A percentile compares a stretch with the other conserved stretches of the same genome.
Conservation (phyloP, 805 yeast species). For the Candida peoriensis region DNA sequence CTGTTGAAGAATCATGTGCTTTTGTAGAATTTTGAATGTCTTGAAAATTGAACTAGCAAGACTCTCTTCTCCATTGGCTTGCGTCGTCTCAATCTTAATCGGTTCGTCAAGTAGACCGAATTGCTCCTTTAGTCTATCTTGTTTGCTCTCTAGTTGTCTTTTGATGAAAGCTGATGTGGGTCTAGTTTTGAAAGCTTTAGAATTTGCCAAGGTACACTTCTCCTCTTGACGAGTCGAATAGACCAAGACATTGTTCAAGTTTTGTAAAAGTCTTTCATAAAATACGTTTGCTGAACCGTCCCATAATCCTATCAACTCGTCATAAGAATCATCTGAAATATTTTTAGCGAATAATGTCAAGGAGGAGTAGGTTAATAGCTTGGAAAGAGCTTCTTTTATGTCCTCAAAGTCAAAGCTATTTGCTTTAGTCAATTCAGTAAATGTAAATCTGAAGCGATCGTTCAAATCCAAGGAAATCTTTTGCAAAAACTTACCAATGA, state of each 20-base stretch:
- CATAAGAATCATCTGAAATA: slow-evolving; percentile 43
- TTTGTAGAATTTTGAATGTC: slow-evolving; percentile 29
- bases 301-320: slow-evolving; percentile 37
- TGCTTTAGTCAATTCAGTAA: slow-evolving; percentile 25
- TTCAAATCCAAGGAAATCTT: slow-evolving; percentile 41
- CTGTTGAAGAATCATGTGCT: slow-evolving; percentile 33
- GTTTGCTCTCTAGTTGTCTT: slow-evolving; percentile 8
- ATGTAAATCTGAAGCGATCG: slow-evolving; percentile 34
- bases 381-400: slow-evolving; percentile 24
- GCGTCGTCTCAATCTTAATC: no score
- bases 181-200: slow-evolving; percentile 8
- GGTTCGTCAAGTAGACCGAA: slow-evolving; percentile 14
- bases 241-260: slow-evolving; percentile 25
- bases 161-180: slow-evolving; percentile 1
- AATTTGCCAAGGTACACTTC: slow-evolving; percentile 16
- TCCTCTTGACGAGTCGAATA: slow-evolving; percentile 9
- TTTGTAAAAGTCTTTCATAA: slow-evolving; percentile 30
- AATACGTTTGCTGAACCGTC: slow-evolving; percentile 28
- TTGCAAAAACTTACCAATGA: slow-evolving; percentile 44
- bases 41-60: no score
- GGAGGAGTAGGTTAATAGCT: slow-evolving; percentile 42
- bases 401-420: slow-evolving; percentile 23
- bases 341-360: slow-evolving; percentile 55
- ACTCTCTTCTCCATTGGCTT: no score
- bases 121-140: slow-evolving; percentile 15